phyloP scores from a whole-genome alignment of 208 protist genomes.

The Crithidia brevicula region DNA sequence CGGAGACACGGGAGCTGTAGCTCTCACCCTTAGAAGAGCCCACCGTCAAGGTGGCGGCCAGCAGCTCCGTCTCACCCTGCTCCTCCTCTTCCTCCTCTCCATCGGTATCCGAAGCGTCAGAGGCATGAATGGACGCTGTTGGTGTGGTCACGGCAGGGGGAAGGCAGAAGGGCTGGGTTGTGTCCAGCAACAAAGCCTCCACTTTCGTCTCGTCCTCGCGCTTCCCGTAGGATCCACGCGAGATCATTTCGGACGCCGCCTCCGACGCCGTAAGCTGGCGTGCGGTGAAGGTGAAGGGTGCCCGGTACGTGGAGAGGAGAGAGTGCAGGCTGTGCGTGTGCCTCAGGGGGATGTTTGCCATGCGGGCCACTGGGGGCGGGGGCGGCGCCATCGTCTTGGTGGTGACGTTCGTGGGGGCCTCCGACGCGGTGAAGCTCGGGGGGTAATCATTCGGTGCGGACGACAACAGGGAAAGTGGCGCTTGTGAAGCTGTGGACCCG shows the following conservation, averaged over 20 bases:
- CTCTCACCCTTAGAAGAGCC: not conserved
- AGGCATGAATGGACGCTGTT: too few species aligned
- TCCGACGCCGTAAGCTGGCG: not conserved
- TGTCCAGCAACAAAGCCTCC: constrained; percentile 16
- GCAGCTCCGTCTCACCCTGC: not conserved
- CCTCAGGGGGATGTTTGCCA: not conserved
- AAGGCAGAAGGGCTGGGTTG: not conserved
- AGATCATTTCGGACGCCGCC: constrained; percentile 4
- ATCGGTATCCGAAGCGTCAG: too few species aligned
- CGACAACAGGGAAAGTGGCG: not conserved
- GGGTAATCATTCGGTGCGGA: not conserved
- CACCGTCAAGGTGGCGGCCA: not conserved
- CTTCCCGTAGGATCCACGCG: constrained; percentile 13
- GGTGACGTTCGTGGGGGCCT: not conserved
- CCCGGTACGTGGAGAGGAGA: not conserved
- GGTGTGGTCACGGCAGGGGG: not conserved
- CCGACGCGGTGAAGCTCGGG: not conserved
- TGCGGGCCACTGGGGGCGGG: not conserved
- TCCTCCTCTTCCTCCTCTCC: not conserved
- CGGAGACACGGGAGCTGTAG: not conserved
- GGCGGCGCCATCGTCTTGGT: constrained; percentile 2
- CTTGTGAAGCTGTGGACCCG: not conserved
- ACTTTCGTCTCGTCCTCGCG: constrained; percentile 21
- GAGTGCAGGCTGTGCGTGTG: not conserved
- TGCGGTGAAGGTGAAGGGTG: not conserved